These are phyloP conservation scores for Alternaria solani DNA, from an alignment of 2,329 filamentous ascomycete genomes.

Conservation along the genomic window DNA sequence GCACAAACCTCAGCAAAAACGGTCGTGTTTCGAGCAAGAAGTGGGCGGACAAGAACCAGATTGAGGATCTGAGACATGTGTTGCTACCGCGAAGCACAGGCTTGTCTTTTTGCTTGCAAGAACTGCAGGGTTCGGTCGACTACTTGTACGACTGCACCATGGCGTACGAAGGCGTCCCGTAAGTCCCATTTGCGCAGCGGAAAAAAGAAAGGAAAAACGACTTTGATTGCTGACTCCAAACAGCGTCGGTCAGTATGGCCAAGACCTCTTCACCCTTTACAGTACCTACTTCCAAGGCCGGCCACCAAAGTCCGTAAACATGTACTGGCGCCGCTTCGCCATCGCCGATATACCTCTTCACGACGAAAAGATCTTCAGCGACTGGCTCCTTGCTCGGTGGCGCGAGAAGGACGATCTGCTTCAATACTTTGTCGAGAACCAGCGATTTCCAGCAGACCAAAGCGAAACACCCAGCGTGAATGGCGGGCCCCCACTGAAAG, in stretches of 20 bases:
- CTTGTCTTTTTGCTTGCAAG: constrained; percentile 78
- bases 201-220: not conserved
- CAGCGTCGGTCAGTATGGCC: constrained; percentile 71
- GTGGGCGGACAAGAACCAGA: constrained; percentile 78
- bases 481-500: constrained; percentile 34
- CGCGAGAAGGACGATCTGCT: constrained; percentile 89
- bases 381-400: constrained; percentile 86
- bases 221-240: not conserved
- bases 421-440: constrained; percentile 75
- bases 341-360: constrained; percentile 81
- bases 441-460: constrained; percentile 78
- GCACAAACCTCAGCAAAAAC: constrained; percentile 82
- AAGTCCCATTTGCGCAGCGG: constrained; percentile 56
- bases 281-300: constrained; percentile 90
- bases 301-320: constrained; percentile 91
- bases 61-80: constrained; percentile 73
- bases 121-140: constrained; percentile 76
- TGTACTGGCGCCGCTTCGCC: constrained; percentile 91
- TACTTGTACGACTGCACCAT: constrained; percentile 94
- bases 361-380: constrained; percentile 74
- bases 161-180: constrained; percentile 93
- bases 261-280: constrained; percentile 84
- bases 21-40: constrained; percentile 72
- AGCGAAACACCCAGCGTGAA: constrained; percentile 28
- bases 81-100: constrained; percentile 83